Evolutionary conservation across 2,329 filamentous ascomycete species (phyloP).

Genomic region (Pyrenophora tritici-repentis): DNA sequence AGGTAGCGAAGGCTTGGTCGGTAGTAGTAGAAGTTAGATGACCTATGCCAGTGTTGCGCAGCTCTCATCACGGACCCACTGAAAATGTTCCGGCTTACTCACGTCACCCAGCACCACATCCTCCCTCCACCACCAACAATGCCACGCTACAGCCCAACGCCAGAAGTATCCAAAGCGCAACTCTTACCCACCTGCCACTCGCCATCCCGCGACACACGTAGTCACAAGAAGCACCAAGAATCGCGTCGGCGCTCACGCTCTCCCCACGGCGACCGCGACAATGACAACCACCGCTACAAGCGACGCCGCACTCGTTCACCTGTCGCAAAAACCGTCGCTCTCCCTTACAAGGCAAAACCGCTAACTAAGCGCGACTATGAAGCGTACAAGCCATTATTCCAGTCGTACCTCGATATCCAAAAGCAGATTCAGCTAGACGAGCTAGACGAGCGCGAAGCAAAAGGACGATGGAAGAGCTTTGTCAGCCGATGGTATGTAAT

Average conservation of each 20-base stretch:
- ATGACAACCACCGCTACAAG: slow-evolving; percentile 30
- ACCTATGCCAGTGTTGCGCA: no score
- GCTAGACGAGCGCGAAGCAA: slow-evolving; percentile 74
- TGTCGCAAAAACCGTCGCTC: slow-evolving; percentile 26
- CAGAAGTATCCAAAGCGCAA: slow-evolving; percentile 1
- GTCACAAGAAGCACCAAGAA: slow-evolving; percentile 45
- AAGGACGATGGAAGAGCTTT: slow-evolving; percentile 93
- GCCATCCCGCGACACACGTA: slow-evolving; percentile 24
- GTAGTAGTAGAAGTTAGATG: no score
- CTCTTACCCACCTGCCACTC: neutral
- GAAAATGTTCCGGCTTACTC: no score
- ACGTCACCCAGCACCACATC: no score
- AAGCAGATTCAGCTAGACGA: slow-evolving; percentile 73
- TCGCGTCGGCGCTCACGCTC: slow-evolving; percentile 43
- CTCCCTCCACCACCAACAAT: neutral
- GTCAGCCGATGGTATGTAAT: slow-evolving; percentile 74
- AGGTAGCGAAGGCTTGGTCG: no score
- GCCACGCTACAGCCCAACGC: slow-evolving; percentile 4
- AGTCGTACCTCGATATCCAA: slow-evolving; percentile 84
- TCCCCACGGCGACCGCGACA: slow-evolving; percentile 27
- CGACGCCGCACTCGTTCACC: slow-evolving; percentile 42
- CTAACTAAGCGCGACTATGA: slow-evolving; percentile 72
- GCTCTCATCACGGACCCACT: no score
- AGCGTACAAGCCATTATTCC: slow-evolving; percentile 72
- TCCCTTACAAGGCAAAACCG: slow-evolving; percentile 69